phyloP scores from a whole-genome alignment of 805 yeast species.

The Ogataea paraovalis region DNA sequence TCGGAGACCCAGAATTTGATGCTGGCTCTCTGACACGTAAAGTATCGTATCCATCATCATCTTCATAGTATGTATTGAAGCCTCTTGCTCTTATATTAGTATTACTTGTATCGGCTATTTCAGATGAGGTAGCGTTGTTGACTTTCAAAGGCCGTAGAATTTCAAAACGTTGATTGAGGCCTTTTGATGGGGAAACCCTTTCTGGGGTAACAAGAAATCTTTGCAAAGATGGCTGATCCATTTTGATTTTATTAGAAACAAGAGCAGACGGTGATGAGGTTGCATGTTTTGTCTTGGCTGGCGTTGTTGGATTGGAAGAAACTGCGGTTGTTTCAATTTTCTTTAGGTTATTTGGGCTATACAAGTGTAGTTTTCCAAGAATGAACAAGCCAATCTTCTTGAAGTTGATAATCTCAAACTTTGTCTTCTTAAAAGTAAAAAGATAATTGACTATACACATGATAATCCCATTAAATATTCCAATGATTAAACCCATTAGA shows the following conservation, averaged over 20 bases:
- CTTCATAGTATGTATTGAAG: constrained; percentile 17
- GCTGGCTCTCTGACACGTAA: not conserved
- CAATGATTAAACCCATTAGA: constrained; percentile 20
- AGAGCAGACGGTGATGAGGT: not conserved
- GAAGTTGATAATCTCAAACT: constrained; percentile 8
- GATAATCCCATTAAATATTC: constrained; percentile 14
- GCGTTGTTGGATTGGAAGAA: not conserved
- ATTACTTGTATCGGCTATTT: not conserved
- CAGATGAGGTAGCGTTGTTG: not conserved
- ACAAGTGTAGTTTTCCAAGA: not conserved
- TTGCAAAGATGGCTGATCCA: not conserved
- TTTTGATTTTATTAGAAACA: not conserved
- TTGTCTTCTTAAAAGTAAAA: constrained; percentile 8
- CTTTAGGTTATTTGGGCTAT: not conserved
- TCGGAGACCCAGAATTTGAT: not conserved
- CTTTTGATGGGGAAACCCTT: not conserved
- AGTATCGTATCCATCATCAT: constrained; percentile 20
- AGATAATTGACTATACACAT: constrained; percentile 15
- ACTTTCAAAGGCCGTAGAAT: not conserved
- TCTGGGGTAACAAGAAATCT: not conserved
- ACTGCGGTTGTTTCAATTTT: not conserved
- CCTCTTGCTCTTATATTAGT: constrained; percentile 11
- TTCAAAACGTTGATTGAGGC: not conserved
- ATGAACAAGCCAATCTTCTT: not conserved
- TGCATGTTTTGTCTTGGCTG: not conserved